phyloP scores from a whole-genome alignment of 2,329 filamentous ascomycete species.

The Mariannaea sp. region DNA sequence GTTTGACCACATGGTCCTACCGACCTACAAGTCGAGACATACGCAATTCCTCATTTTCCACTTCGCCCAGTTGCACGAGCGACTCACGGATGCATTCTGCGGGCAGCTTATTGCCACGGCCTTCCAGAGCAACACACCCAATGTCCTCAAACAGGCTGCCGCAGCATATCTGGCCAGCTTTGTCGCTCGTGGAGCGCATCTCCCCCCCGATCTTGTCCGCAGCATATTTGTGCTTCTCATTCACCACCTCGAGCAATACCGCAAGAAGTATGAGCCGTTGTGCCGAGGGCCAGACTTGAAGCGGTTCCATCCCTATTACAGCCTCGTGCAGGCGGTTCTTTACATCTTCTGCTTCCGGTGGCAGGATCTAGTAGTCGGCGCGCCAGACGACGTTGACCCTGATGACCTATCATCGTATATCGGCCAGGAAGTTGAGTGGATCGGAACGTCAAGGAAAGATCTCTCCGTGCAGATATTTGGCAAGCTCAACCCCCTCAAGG shows the following conservation, averaged over 20 bases:
- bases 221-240: slow-evolving; percentile 82
- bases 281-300: slow-evolving; percentile 86
- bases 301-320: slow-evolving; percentile 84
- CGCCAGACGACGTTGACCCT: slow-evolving; percentile 63
- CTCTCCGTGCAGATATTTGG: slow-evolving; percentile 81
- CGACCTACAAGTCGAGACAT: slow-evolving; percentile 89
- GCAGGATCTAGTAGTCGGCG: slow-evolving; percentile 79
- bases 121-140: slow-evolving; percentile 66
- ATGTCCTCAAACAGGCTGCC: slow-evolving; percentile 79
- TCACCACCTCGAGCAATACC: slow-evolving; percentile 75
- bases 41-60: slow-evolving; percentile 97
- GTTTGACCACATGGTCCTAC: slow-evolving; percentile 86
- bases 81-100: slow-evolving; percentile 81
- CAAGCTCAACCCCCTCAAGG: slow-evolving; percentile 90
- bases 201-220: slow-evolving; percentile 76
- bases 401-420: slow-evolving; percentile 65
- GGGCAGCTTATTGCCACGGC: slow-evolving; percentile 64
- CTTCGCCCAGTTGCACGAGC: slow-evolving; percentile 81
- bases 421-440: slow-evolving; percentile 78
- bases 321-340: slow-evolving; percentile 83
- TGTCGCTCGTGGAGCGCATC: slow-evolving; percentile 84
- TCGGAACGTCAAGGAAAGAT: slow-evolving; percentile 72
- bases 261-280: slow-evolving; percentile 70
- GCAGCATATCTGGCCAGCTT: slow-evolving; percentile 94
- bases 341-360: slow-evolving; percentile 99